Conservation (phyloP, 345 rosid genomes). For the Melaleuca alternifolia region DNA sequence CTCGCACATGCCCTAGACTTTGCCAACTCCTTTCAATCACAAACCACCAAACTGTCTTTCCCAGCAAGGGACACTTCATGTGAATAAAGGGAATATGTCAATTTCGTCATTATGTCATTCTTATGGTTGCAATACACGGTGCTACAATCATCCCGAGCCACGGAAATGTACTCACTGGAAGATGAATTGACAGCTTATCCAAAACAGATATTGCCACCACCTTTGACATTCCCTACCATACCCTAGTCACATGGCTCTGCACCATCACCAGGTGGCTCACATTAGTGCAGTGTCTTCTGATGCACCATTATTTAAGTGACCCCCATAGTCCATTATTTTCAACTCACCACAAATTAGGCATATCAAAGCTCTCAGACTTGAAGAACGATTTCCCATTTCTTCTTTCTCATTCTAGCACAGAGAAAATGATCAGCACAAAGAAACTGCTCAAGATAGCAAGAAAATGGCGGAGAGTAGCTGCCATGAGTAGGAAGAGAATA, state of each 20-base stretch:
- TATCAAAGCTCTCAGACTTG: background rate
- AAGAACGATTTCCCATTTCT: background rate
- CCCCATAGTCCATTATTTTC: background rate
- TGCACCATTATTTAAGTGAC: background rate
- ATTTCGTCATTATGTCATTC: background rate
- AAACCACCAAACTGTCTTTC: background rate
- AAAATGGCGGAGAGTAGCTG: constrained; percentile 3
- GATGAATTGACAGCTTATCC: background rate
- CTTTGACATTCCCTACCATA: background rate
- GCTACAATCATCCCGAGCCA: background rate
- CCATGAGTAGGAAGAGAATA: background rate
- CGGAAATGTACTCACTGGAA: background rate
- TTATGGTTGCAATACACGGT: background rate
- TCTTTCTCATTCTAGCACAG: background rate
- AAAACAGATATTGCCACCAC: background rate
- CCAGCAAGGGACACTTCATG: background rate
- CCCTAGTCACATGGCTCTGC: background rate
- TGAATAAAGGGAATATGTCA: background rate
- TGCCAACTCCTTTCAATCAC: background rate
- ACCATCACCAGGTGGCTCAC: background rate
- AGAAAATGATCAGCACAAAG: constrained; percentile 14
- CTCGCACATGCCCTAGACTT: background rate
- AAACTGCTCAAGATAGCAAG: constrained; percentile 21
- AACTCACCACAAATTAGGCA: background rate
- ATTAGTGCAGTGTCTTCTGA: background rate